These are phyloP conservation scores for Cordyceps javanica DNA, from an alignment of 2,329 filamentous ascomycete species.

Conservation along the genomic window DNA sequence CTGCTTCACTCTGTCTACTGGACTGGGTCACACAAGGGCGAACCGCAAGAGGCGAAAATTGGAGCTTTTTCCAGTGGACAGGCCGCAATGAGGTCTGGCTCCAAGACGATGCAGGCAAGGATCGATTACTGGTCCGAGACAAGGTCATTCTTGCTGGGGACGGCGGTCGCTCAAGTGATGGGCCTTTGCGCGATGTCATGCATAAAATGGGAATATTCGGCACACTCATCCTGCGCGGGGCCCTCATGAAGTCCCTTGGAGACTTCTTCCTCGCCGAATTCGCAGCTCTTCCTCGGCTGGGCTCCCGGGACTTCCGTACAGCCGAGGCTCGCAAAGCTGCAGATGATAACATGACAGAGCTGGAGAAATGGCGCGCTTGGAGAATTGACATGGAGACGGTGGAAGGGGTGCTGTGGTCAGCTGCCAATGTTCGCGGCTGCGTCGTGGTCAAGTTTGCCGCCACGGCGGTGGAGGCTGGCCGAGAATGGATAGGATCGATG, in stretches of 20 bases:
- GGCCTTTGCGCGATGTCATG: constrained; percentile 56
- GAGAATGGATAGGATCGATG: constrained; percentile 73
- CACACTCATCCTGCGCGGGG: constrained; percentile 76
- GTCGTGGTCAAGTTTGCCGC: constrained; percentile 90
- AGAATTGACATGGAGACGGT: constrained; percentile 53
- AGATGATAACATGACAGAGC: constrained; percentile 30
- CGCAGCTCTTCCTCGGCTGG: constrained; percentile 69
- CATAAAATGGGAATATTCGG: constrained; percentile 72
- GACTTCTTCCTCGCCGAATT: constrained; percentile 78
- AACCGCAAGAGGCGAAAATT: constrained; percentile 77
- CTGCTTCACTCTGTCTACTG: constrained; percentile 66
- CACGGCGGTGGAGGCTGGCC: constrained; percentile 70
- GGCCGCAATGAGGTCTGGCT: constrained; percentile 86
- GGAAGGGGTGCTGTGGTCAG: constrained; percentile 70
- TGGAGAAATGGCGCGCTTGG: constrained; percentile 47
- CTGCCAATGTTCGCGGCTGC: constrained; percentile 72
- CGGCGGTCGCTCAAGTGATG: constrained; percentile 32
- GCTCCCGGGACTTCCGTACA: constrained; percentile 68
- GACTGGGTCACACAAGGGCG: constrained; percentile 95
- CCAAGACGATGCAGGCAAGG: constrained; percentile 27
- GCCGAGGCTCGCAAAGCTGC: constrained; percentile 41
- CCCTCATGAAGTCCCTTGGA: constrained; percentile 58
- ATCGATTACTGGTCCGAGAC: constrained; percentile 74
- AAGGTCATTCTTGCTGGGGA: constrained; percentile 67
- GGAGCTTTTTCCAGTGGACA: constrained; percentile 73